Percentiles rank a stretch among this genome's conserved stretches.
Evolutionary conservation across 116 monocot species (phyloP).

Genomic region (Zostera marina): DNA sequence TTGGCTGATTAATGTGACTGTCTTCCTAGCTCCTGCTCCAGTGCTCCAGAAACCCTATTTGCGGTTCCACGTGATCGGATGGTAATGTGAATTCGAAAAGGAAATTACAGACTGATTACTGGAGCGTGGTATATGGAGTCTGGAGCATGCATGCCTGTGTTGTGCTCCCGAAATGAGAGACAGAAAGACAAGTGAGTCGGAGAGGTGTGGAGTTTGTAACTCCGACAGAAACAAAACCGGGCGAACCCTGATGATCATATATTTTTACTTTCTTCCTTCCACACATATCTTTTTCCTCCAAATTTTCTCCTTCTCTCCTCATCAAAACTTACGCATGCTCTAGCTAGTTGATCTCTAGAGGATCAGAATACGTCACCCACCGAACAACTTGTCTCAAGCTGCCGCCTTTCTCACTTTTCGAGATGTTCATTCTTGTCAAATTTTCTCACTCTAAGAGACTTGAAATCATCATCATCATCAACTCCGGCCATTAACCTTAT

Average conservation of each 20-base stretch:
- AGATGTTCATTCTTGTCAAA: neutral
- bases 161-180: neutral
- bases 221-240: neutral
- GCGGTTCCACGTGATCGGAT: too few species aligned
- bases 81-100: neutral
- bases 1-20: too few species aligned
- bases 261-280: neutral
- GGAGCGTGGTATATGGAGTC: too few species aligned
- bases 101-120: too few species aligned
- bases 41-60: too few species aligned
- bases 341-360: neutral
- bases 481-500: slow-evolving; percentile 7
- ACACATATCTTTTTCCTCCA: neutral
- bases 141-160: neutral
- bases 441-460: too few species aligned
- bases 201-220: neutral
- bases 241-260: too few species aligned
- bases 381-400: neutral
- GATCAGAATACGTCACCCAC: slow-evolving; percentile 1
- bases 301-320: neutral
- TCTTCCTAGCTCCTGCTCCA: too few species aligned
- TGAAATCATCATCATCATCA: slow-evolving; percentile 5
- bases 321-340: neutral
- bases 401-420: slow-evolving; percentile 2
- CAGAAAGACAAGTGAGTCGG: neutral